These are phyloP conservation scores for Paramecium sexaurelia DNA, from an alignment of 73 alveolate species.

Conservation along the genomic window DNA sequence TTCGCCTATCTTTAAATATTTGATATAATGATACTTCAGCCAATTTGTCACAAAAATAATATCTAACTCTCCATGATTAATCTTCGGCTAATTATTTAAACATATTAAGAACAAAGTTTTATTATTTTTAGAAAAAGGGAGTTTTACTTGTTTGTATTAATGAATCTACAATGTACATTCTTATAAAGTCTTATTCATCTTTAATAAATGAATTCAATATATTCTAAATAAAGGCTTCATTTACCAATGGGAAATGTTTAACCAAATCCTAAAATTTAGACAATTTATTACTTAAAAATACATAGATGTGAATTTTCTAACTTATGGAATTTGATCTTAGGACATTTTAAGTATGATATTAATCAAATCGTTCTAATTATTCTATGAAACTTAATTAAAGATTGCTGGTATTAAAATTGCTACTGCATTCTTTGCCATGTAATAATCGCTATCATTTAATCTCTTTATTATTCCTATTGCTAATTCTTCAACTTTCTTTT, in stretches of 20 bases:
- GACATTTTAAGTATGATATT: slow-evolving; percentile 35
- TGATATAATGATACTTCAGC: slow-evolving; percentile 28
- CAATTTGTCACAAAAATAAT: slow-evolving; percentile 63
- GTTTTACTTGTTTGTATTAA: neutral
- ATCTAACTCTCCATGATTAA: slow-evolving; percentile 68
- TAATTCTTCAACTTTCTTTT: slow-evolving; percentile 75
- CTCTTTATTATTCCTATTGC: slow-evolving; percentile 74
- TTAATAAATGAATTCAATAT: slow-evolving; percentile 28
- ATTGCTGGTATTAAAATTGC: slow-evolving; percentile 75
- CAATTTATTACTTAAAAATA: slow-evolving; percentile 44
- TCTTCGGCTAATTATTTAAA: slow-evolving; percentile 56
- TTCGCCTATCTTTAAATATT: slow-evolving; percentile 26
- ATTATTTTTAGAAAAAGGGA: neutral
- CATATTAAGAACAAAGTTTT: neutral
- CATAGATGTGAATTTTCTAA: slow-evolving; percentile 58
- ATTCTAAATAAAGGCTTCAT: slow-evolving; percentile 27
- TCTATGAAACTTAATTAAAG: slow-evolving; percentile 72
- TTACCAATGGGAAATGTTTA: slow-evolving; percentile 40
- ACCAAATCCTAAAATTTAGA: slow-evolving; percentile 58
- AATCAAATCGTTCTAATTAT: slow-evolving; percentile 69
- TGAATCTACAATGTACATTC: slow-evolving; percentile 64
- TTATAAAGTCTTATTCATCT: slow-evolving; percentile 65
- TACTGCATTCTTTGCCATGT: slow-evolving; percentile 78
- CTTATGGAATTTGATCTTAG: slow-evolving; percentile 54
- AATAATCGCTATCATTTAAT: slow-evolving; percentile 81